Percentiles rank a stretch among this genome's conserved stretches.
These are phyloP conservation scores for Yamagishiella unicocca DNA, from an alignment of 139 green algal species.

Conservation along the genomic window DNA sequence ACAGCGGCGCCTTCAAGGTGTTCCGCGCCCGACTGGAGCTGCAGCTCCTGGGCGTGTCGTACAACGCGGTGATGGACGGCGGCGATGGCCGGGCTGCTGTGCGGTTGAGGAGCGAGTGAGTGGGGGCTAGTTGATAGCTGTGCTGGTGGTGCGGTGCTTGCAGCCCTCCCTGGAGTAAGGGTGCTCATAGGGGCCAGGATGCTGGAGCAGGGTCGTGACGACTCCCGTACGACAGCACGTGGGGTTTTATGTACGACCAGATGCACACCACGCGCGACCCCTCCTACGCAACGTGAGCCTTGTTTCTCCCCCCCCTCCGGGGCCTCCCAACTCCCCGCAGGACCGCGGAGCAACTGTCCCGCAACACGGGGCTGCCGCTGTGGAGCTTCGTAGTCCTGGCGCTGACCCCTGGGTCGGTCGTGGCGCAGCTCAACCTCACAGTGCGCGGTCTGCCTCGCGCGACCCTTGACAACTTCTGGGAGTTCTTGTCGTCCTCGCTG, in stretches of 20 bases:
- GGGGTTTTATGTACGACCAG: no score
- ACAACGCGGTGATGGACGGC: not conserved
- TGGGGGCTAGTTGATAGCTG: no score
- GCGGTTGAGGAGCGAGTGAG: conserved; percentile 4
- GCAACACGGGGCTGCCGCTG: not conserved
- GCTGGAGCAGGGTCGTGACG: no score
- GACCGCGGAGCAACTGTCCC: not conserved
- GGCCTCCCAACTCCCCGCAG: not conserved
- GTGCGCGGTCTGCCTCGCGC: not conserved
- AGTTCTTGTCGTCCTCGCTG: not conserved
- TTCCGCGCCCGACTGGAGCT: not conserved
- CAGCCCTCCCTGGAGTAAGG: no score
- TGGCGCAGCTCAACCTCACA: not conserved
- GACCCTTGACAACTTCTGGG: not conserved
- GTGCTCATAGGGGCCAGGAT: no score
- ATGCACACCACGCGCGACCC: no score
- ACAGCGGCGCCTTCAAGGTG: not conserved
- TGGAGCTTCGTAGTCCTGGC: not conserved
- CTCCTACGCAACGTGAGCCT: no score
- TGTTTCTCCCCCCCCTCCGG: not conserved
- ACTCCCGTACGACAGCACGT: no score
- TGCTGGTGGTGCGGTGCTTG: no score
- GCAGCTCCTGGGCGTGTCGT: not conserved
- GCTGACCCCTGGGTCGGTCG: not conserved
- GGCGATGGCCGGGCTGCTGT: not conserved